A percentile compares a stretch with the other conserved stretches of the same genome.
phyloP scores from a whole-genome alignment of 2,329 filamentous ascomycete genomes.

The Nothopassalora personata region DNA sequence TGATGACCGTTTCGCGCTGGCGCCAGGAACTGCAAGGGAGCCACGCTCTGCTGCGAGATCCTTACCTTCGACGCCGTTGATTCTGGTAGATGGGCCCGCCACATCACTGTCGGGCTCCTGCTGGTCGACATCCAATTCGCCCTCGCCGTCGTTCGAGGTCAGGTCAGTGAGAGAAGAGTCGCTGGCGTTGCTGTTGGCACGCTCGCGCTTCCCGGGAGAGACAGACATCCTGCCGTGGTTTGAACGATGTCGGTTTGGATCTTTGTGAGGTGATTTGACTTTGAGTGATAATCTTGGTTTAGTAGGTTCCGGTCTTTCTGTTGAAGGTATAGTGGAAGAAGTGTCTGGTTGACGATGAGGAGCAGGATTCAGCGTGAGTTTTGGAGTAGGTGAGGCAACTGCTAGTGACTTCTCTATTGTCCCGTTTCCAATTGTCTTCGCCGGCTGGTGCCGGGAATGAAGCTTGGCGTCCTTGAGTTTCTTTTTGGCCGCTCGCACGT shows the following conservation, averaged over 20 bases:
- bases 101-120: constrained; percentile 5
- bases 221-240: constrained; percentile 22
- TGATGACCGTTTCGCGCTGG: constrained; percentile 31
- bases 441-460: constrained; percentile 32
- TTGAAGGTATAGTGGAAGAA: constrained; percentile 26
- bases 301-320: constrained; percentile 24
- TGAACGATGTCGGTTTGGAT: constrained; percentile 13
- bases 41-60: constrained; percentile 29
- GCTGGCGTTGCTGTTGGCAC: constrained; percentile 21
- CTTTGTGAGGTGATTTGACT: constrained; percentile 24
- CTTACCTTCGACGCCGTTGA: constrained; percentile 22
- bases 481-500: constrained; percentile 42
- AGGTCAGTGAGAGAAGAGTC: constrained; percentile 34
- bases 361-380: constrained; percentile 14
- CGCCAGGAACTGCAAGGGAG: constrained; percentile 23
- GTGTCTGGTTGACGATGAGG: constrained; percentile 1
- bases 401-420: constrained; percentile 21
- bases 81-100: constrained; percentile 6
- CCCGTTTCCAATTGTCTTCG: constrained; percentile 21
- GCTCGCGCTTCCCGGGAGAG: constrained; percentile 24
- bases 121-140: constrained; percentile 22
- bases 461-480: constrained; percentile 30
- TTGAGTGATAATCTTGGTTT: constrained; percentile 30
- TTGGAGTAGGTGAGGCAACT: constrained; percentile 18
- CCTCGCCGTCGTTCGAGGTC: constrained; percentile 29